phyloP scores from a whole-genome alignment of 805 yeast species.

The Hermanozyma aechmeae region DNA sequence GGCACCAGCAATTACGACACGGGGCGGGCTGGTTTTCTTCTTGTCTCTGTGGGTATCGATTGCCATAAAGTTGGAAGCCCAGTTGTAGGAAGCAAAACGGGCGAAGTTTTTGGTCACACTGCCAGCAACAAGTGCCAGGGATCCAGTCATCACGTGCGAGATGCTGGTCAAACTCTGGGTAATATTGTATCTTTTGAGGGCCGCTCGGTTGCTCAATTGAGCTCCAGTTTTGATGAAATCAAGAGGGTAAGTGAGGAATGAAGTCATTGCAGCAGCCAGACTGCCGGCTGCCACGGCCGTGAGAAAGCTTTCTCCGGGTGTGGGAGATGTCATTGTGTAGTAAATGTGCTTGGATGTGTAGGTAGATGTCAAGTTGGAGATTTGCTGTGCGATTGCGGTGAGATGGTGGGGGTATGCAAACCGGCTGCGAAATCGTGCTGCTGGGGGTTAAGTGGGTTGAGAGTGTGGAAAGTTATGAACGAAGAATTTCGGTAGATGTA shows the following conservation, averaged over 20 bases:
- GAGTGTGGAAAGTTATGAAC: no score
- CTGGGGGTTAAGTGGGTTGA: no score
- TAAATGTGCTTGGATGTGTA: no score
- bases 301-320: conserved; percentile 34
- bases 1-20: conserved; percentile 74
- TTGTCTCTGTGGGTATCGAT: conserved; percentile 32
- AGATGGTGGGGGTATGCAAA: no score
- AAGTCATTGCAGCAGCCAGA: conserved; percentile 53
- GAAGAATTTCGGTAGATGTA: no score
- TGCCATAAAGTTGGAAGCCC: conserved; percentile 60
- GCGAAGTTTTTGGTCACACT: conserved; percentile 64
- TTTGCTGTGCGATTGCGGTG: no score
- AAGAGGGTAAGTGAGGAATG: conserved; percentile 61
- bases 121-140: conserved; percentile 69
- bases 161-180: conserved; percentile 24
- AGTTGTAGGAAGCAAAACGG: conserved; percentile 66
- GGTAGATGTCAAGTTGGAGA: no score
- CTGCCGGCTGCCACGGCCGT: conserved; percentile 55
- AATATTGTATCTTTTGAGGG: conserved; percentile 24
- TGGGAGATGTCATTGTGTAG: no score
- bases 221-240: conserved; percentile 60
- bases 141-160: conserved; percentile 44
- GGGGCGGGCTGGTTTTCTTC: conserved; percentile 66
- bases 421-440: no score
- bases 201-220: conserved; percentile 43